phyloP scores from a whole-genome alignment of 805 yeast species.

The Wickerhamia fluorescens region DNA sequence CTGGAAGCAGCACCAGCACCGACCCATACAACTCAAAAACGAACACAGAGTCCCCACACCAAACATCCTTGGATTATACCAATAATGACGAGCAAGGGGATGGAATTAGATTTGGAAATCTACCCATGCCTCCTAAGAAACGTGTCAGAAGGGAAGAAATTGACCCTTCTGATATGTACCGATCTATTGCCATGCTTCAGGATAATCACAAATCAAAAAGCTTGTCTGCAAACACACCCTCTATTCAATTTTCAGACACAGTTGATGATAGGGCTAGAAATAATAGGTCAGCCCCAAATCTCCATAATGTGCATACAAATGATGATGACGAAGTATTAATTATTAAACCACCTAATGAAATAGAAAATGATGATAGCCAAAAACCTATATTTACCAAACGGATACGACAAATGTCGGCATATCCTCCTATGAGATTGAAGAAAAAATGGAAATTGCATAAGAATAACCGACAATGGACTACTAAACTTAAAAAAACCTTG shows the following conservation, averaged over 20 bases:
- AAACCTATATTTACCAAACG: constrained; percentile 31
- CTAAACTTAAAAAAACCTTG: constrained; percentile 17
- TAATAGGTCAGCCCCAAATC: constrained; percentile 1
- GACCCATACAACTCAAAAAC: no score
- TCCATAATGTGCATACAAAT: constrained; percentile 20
- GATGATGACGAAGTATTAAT: constrained; percentile 75
- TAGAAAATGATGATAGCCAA: constrained; percentile 35
- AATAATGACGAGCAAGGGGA: constrained; percentile 5
- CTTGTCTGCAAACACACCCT: constrained; percentile 1
- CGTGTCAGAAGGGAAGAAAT: constrained; percentile 30
- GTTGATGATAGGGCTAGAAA: constrained; percentile 1
- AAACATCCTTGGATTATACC: background rate
- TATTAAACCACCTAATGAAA: constrained; percentile 71
- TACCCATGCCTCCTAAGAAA: constrained; percentile 47
- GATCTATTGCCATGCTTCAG: constrained; percentile 78
- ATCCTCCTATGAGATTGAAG: no score
- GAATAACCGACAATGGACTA: no score
- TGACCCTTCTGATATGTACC: constrained; percentile 76
- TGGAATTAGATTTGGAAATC: constrained; percentile 51
- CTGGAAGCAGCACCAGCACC: background rate
- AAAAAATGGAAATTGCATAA: constrained; percentile 11
- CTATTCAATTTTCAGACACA: constrained; percentile 5
- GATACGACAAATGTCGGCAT: constrained; percentile 10
- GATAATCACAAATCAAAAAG: constrained; percentile 19
- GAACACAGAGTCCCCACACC: constrained; percentile 4